Base-by-base conservation (phyloP, 169 alveolate genomes). In the Plasmodium blacklocki region DNA sequence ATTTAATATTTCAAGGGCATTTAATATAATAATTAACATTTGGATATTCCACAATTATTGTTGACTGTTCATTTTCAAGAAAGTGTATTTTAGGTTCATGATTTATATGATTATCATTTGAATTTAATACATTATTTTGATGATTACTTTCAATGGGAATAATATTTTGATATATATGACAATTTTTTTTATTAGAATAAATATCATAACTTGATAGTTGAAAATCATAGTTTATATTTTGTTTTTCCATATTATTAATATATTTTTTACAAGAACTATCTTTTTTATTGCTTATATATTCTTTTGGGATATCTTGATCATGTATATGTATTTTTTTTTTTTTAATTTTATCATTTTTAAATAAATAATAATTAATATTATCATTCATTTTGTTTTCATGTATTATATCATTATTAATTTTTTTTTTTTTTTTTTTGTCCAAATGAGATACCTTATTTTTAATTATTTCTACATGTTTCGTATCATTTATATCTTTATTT, bases 1-100 rank as follows among this genome's bases (percentile, higher is more conserved):
- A 39, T 39, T 39, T 0, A 32, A n/a, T 29, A 6, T 56, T 64
- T 80, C 50, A 80, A 58, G 49, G 47, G 49, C 91, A 80, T 29
- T 67, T 43, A 29, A 80, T 52, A 54, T 67, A 67, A 80, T 80
- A 80, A 67, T 80, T 80, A 45, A 80, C 63, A 60, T 68, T 80
- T 56, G 91, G 91, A 52, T 80, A 80, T 71, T 80, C 91, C 21
- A 80, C 73, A 68, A 80, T 80, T 68, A 80, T 62, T 12, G 73
- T 52, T 11, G 91, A 68, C 45, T 80, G 66, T 39, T 80, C 83
- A 70, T 80, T 80, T 50, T 66, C 47, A n/a, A 80, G 54, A 43
- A 80, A 80, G 66, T 26, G 50, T 18, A 76, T 76, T 64, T 76
- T 76, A 0, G 88, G 88, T 54, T 76, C 88, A 63, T 66, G 88